Evolutionary conservation across 1,284 basidiomycete genomes (phyloP).

Genomic region (Cerioporus squamosus): DNA sequence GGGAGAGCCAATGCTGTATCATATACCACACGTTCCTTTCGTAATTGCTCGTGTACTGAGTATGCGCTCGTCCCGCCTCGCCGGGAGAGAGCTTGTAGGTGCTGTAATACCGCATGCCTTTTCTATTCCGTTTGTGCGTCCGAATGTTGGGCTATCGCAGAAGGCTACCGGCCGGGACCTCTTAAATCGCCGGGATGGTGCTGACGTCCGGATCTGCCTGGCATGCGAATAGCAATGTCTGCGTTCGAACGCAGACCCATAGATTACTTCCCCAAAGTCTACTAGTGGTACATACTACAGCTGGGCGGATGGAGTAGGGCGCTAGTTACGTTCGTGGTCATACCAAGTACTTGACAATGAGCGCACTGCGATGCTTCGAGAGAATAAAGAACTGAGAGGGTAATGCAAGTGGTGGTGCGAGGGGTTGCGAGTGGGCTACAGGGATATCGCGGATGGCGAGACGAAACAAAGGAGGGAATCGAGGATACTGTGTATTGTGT

Average conservation of each 20-base stretch:
- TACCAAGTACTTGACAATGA: neutral
- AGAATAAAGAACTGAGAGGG: neutral
- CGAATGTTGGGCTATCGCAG: too few relatives aligned
- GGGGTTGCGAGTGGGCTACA: neutral
- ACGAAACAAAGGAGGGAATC: too few relatives aligned
- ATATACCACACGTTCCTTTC: slow-evolving; percentile 29
- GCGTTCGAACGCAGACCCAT: neutral
- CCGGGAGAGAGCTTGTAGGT: slow-evolving; percentile 12
- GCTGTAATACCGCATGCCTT: slow-evolving; percentile 15
- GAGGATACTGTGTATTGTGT: too few relatives aligned
- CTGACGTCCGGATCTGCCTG: too few relatives aligned
- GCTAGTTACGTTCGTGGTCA: neutral
- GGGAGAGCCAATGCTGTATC: slow-evolving; percentile 21
- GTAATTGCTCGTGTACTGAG: slow-evolving; percentile 19
- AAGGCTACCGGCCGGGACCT: too few relatives aligned
- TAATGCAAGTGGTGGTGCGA: neutral
- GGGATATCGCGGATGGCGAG: too few relatives aligned
- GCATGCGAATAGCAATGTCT: neutral
- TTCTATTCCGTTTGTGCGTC: too few relatives aligned
- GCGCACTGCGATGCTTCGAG: neutral
- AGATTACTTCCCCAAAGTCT: slow-evolving; percentile 2
- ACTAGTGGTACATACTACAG: neutral
- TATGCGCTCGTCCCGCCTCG: neutral
- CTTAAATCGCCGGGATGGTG: too few relatives aligned
- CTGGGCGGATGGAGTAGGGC: too few relatives aligned